phyloP scores from a whole-genome alignment of 208 protist species.

The Crithidia acanthocephali region DNA sequence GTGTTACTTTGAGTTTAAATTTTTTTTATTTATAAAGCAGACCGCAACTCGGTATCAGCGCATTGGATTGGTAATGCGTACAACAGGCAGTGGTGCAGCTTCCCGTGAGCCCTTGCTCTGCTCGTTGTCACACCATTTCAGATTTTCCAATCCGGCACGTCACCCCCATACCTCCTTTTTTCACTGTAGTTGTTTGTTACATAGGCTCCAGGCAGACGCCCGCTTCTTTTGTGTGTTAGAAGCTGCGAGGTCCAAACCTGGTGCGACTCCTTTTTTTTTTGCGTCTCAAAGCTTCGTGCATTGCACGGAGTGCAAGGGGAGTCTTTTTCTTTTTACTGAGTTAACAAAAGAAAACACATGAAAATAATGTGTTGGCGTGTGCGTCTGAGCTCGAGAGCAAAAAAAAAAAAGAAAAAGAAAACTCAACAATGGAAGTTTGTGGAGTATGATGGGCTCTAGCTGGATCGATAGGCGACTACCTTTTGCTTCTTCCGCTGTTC shows the following conservation, averaged over 20 bases:
- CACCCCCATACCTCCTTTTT: not conserved
- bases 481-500: too few relatives aligned
- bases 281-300: not conserved
- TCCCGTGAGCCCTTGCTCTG: not conserved
- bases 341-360: slow-evolving; percentile 2
- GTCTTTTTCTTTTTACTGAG: not conserved
- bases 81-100: not conserved
- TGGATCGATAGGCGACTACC: too few relatives aligned
- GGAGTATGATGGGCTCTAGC: not conserved
- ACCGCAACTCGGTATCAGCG: not conserved
- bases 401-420: not conserved
- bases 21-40: not conserved
- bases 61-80: not conserved
- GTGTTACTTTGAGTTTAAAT: not conserved
- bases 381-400: not conserved
- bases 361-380: not conserved
- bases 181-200: not conserved
- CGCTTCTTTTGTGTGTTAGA: not conserved
- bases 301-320: too few relatives aligned
- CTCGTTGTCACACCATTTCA: not conserved
- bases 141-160: too few relatives aligned
- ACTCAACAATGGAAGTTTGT: not conserved
- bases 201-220: not conserved
- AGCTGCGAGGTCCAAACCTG: not conserved
- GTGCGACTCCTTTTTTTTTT: not conserved